Conservation (phyloP, 1,139 yeast genomes). For the Meyerozyma guilliermondii region DNA sequence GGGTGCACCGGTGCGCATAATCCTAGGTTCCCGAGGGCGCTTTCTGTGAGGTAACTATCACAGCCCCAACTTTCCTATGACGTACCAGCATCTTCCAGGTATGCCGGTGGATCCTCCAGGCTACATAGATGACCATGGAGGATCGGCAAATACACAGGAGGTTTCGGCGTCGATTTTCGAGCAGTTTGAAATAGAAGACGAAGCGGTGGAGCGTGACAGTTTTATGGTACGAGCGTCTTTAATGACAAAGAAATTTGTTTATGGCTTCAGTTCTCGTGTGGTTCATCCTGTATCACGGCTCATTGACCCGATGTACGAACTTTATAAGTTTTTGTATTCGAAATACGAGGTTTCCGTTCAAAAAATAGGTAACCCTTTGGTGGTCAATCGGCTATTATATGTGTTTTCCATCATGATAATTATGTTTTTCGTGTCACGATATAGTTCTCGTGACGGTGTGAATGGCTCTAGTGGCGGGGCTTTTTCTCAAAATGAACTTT, state of each 20-base stretch:
- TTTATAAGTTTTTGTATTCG: constrained; percentile 39
- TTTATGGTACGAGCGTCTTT: constrained; percentile 25
- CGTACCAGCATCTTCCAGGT: constrained; percentile 2
- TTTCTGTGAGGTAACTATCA: background rate
- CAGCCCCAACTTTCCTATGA: background rate
- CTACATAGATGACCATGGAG: background rate
- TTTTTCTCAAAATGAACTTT: constrained; percentile 55
- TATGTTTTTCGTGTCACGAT: constrained; percentile 53
- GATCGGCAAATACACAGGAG: constrained; percentile 16
- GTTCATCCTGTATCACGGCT: constrained; percentile 51
- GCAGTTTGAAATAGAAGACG: constrained; percentile 41
- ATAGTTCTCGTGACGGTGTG: constrained; percentile 47
- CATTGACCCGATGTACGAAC: constrained; percentile 66
- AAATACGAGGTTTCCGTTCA: constrained; percentile 55
- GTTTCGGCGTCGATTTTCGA: constrained; percentile 19
- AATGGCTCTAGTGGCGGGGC: constrained; percentile 38
- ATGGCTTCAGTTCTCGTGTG: constrained; percentile 38
- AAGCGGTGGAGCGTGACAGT: constrained; percentile 15
- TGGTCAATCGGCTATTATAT: constrained; percentile 71
- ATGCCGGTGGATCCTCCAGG: constrained; percentile 3
- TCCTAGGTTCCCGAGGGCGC: background rate
- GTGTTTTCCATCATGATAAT: constrained; percentile 57
- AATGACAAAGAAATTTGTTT: constrained; percentile 28
- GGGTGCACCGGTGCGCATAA: background rate
- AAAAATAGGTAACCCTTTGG: constrained; percentile 77